Base-by-base conservation (phyloP, 345 rosid species). In the Euclidium syriacum region DNA sequence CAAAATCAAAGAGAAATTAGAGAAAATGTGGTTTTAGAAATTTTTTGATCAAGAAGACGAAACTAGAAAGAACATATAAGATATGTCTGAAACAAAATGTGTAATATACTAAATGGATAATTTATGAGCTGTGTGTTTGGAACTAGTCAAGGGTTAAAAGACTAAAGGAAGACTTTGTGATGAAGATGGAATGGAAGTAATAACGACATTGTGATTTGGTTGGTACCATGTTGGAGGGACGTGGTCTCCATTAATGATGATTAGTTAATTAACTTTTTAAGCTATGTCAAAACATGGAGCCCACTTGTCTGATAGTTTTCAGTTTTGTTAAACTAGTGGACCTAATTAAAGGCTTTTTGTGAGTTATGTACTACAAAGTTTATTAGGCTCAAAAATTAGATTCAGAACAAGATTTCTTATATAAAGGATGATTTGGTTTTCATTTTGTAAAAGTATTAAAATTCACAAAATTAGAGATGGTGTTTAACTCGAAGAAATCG, bases 201-300 rank as follows among this genome's bases (percentile, higher is more conserved):
- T 36, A 18, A 41, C 19, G 52, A 50, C 32, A 50, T 18, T 52
- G 0, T 36, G 69, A 52, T 70, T 62, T 70, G 30, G 75, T 71
- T 57, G 75, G 65, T 71, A 33, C 26, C 75, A 71, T 71, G 75
- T 57, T 71, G 54, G 52, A 42, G 38, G 26, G 64, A 67, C 68
- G 67, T 73, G 67, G 55, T 46, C 56, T 44, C 76, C 72, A 72
- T 16, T 59, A 64, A n/a, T n/a, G n/a, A n/a, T n/a, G n/a, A n/a
- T n/a, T n/a, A n/a, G n/a, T 19, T 2, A 0, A 56, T 42, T 23
- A 58, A 11, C 20, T 49, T 35, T 42, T 34, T 3, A 34, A 27
- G 40, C 23, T 40, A 51, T 67, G 15, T 35, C 20, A 14, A 63
- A 72, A 68, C 68, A 59, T 72, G 77, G 68, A 76, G 47, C 72